Conservation (phyloP, 805 yeast genomes). For the Candida awuae region DNA sequence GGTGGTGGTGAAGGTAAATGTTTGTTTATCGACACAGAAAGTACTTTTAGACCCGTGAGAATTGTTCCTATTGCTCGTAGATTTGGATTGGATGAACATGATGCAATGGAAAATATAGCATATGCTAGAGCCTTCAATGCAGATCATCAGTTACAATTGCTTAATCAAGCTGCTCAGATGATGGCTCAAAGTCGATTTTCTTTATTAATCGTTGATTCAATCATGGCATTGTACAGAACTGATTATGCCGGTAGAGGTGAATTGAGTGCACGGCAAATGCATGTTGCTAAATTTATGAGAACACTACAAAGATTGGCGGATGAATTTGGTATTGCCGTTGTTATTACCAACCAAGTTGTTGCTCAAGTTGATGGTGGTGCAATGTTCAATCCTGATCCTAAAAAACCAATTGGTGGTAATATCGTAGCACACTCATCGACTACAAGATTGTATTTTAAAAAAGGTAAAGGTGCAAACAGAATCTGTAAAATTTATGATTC, state of each 20-base stretch:
- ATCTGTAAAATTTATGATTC: conserved; percentile 92
- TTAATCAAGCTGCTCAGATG: conserved; percentile 88
- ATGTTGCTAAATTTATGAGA: conserved; percentile 88
- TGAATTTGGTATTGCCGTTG: conserved; percentile 95
- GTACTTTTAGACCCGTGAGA: conserved; percentile 90
- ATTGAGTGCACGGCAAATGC: conserved; percentile 87
- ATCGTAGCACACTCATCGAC: conserved; percentile 96
- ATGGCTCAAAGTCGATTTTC: conserved; percentile 93
- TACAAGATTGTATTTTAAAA: conserved; percentile 81
- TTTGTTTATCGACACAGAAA: conserved; percentile 92
- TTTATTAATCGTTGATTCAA: conserved; percentile 87
- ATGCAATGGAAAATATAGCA: conserved; percentile 93
- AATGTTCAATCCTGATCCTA: conserved; percentile 89
- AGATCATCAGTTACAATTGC: conserved; percentile 83
- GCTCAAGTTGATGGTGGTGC: conserved; percentile 95
- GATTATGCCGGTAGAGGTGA: conserved; percentile 96
- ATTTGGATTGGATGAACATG: conserved; percentile 86
- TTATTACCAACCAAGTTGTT: conserved; percentile 92
- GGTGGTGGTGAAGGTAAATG: conserved; percentile 99
- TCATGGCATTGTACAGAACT: conserved; percentile 93
- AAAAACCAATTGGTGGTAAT: conserved; percentile 97
- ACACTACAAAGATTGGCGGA: conserved; percentile 89
- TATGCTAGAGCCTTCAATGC: conserved; percentile 97
- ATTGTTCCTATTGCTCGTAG: conserved; percentile 84
- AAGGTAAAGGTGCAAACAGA: conserved; percentile 88